Conservation (phyloP, 805 yeast genomes). For the Yarrowia sp. region DNA sequence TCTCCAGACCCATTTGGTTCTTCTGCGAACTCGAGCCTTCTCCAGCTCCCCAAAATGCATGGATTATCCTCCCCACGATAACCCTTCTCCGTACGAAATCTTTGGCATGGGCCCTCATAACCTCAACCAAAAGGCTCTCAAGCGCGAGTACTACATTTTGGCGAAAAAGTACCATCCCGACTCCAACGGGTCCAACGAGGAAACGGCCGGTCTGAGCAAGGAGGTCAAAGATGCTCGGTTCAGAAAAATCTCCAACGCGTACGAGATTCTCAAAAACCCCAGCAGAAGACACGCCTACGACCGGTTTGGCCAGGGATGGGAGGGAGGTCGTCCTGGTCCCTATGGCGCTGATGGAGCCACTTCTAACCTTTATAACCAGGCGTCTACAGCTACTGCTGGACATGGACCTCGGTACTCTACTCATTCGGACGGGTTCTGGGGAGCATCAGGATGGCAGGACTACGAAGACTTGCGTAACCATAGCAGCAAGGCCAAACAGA, state of each 20-base stretch:
- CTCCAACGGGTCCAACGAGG: neutral
- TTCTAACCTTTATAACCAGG: neutral
- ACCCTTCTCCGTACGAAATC: conserved; percentile 18
- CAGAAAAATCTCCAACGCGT: conserved; percentile 8
- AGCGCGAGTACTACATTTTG: conserved; percentile 9
- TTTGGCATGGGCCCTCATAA: conserved; percentile 21
- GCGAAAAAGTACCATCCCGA: conserved; percentile 23
- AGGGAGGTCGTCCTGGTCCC: conserved; percentile 9
- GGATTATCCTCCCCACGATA: neutral
- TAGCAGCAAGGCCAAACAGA: neutral
- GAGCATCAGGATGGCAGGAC: conserved; percentile 23
- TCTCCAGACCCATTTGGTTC: neutral
- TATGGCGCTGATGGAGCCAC: conserved; percentile 1
- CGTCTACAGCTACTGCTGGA: neutral
- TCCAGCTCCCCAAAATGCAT: neutral
- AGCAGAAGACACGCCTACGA: conserved; percentile 19
- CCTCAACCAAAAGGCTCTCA: conserved; percentile 6
- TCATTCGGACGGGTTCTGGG: conserved; percentile 11
- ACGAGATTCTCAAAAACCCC: conserved; percentile 22
- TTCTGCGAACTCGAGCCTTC: neutral
- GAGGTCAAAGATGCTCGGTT: conserved; percentile 5
- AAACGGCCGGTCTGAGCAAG: neutral
- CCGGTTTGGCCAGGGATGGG: conserved; percentile 24
- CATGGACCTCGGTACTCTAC: conserved; percentile 7
- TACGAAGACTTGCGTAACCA: conserved; percentile 12